Evolutionary conservation across 192 early-diverging fungal genomes (phyloP).

Genomic region (Coemansia sp.): DNA sequence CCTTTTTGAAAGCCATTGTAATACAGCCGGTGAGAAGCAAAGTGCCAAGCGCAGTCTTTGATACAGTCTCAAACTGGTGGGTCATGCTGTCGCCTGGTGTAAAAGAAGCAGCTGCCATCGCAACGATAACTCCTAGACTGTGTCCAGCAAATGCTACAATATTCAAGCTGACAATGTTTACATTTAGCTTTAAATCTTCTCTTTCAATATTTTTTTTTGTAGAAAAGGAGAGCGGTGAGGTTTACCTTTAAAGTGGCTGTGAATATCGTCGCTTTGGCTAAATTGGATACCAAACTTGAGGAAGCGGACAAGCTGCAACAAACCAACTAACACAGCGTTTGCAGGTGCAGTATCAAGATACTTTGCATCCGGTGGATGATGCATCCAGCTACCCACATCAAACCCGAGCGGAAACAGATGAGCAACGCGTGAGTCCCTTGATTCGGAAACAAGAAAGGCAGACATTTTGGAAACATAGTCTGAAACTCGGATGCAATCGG

Average conservation of each 20-base stretch:
- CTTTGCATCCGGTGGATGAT: constrained; percentile 58
- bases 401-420: constrained; percentile 67
- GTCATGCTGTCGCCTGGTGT: background rate
- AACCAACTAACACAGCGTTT: constrained; percentile 77
- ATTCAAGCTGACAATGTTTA: background rate
- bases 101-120: constrained; percentile 74
- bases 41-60: constrained; percentile 75
- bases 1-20: constrained; percentile 71
- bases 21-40: constrained; percentile 83
- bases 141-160: constrained; percentile 80
- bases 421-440: constrained; percentile 56
- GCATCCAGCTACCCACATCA: constrained; percentile 75
- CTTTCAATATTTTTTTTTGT: no score
- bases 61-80: constrained; percentile 67
- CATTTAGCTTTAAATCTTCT: background rate
- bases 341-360: constrained; percentile 75
- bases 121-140: constrained; percentile 84
- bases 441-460: constrained; percentile 60
- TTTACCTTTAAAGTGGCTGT: background rate
- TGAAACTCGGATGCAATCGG: background rate
- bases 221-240: no score
- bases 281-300: background rate
- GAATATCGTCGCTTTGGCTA: background rate
- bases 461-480: constrained; percentile 71
- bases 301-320: constrained; percentile 67